phyloP scores from a whole-genome alignment of 192 early-diverging fungal species.

The Backusella mclennaniae region DNA sequence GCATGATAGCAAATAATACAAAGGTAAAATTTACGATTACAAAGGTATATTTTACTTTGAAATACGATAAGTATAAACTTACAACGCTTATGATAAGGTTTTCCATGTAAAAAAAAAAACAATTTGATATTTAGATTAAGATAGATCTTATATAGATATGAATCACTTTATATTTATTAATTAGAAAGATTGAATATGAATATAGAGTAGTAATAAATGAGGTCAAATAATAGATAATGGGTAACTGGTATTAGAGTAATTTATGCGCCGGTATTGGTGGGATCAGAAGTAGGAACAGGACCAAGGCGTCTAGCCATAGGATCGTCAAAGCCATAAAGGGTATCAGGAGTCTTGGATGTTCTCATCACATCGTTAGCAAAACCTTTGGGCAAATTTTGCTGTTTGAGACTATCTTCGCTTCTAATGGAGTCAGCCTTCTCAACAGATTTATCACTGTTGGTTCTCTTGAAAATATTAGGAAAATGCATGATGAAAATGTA shows the following conservation, averaged over 20 bases:
- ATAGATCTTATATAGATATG: background rate
- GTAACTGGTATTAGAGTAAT: background rate
- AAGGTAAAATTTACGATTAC: background rate
- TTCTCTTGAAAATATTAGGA: background rate
- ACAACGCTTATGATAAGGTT: too few species aligned
- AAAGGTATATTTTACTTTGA: background rate
- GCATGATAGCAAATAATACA: too few species aligned
- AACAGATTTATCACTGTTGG: background rate
- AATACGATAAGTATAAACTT: too few species aligned
- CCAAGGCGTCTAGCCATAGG: slow-evolving; percentile 11
- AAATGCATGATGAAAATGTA: background rate
- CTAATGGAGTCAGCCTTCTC: background rate
- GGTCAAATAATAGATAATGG: background rate
- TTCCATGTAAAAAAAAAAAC: background rate
- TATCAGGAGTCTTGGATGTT: background rate
- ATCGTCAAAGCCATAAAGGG: slow-evolving; percentile 13
- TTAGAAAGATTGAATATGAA: background rate
- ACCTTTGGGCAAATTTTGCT: slow-evolving; percentile 1
- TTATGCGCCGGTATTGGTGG: slow-evolving; percentile 14
- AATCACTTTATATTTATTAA: slow-evolving; percentile 1
- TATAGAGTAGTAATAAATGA: background rate
- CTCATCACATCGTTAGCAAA: slow-evolving; percentile 11
- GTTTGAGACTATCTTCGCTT: background rate
- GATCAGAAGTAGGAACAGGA: slow-evolving; percentile 13
- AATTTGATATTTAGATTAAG: background rate